phyloP scores from a whole-genome alignment of 768 basidiomycete species.

The Cystofilobasidium bisporidii region DNA sequence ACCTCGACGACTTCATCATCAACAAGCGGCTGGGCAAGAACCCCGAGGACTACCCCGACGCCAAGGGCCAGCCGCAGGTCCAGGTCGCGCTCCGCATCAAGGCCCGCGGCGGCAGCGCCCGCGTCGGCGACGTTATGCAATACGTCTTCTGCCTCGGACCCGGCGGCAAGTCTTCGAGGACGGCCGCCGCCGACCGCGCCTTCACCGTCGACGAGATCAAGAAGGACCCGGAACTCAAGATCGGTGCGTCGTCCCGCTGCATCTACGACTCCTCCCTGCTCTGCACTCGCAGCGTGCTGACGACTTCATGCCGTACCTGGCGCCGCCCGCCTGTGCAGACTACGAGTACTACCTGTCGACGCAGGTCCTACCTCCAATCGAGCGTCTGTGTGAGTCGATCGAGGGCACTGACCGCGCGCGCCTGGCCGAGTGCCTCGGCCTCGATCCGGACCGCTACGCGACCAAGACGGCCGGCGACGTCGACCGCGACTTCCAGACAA shows the following conservation, averaged over 20 bases:
- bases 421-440: conserved; percentile 81
- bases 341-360: conserved; percentile 82
- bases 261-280: background rate
- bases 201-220: conserved; percentile 88
- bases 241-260: conserved; percentile 49
- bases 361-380: conserved; percentile 87
- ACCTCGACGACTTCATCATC: conserved; percentile 88
- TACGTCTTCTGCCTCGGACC: conserved; percentile 77
- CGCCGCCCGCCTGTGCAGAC: conserved; percentile 46
- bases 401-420: conserved; percentile 87
- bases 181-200: conserved; percentile 77
- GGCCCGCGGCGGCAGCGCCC: conserved; percentile 65
- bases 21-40: conserved; percentile 96
- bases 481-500: conserved; percentile 61
- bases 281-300: too few relatives aligned
- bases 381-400: conserved; percentile 89
- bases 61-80: conserved; percentile 88
- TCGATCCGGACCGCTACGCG: conserved; percentile 39
- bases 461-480: conserved; percentile 39
- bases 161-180: conserved; percentile 61
- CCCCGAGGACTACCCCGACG: conserved; percentile 93
- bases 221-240: conserved; percentile 56
- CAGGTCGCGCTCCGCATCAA: conserved; percentile 90
- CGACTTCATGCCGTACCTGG: conserved; percentile 4
- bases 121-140: conserved; percentile 83